Percentiles rank a stretch among this genome's conserved stretches.
These are phyloP conservation scores for Alternaria postmessia DNA, from an alignment of 2,329 filamentous ascomycete species.

Conservation along the genomic window DNA sequence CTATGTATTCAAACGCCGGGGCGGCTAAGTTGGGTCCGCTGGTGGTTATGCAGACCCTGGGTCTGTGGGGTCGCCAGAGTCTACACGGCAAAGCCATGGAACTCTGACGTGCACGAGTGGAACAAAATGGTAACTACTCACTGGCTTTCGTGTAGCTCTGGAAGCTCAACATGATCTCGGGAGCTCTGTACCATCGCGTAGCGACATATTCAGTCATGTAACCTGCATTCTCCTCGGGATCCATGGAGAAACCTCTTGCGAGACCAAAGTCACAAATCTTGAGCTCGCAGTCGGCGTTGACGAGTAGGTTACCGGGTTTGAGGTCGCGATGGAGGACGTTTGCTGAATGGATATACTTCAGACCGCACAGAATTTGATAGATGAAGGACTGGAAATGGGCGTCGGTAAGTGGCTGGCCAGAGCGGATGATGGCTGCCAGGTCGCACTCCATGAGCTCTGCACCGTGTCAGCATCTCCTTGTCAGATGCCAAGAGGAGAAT, in stretches of 20 bases:
- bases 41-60: constrained; percentile 13
- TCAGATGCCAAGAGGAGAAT: background rate
- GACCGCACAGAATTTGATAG: constrained; percentile 97
- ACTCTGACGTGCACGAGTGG: background rate
- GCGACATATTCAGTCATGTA: constrained; percentile 99
- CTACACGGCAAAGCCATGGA: constrained; percentile 4
- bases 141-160: constrained; percentile 99
- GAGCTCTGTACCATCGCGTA: constrained; percentile 97
- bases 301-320: constrained; percentile 95
- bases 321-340: constrained; percentile 97
- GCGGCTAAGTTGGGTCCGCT: constrained; percentile 9
- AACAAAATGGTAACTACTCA: constrained; percentile 7
- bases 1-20: constrained; percentile 15
- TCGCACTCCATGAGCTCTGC: constrained; percentile 99
- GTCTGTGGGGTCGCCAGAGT: background rate
- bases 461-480: constrained; percentile 29
- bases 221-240: constrained; percentile 96
- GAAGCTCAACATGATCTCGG: constrained; percentile 99
- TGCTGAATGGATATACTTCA: constrained; percentile 99
- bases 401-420: constrained; percentile 94
- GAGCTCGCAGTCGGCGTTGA: constrained; percentile 98
- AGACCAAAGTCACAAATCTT: constrained; percentile 99
- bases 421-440: constrained; percentile 95
- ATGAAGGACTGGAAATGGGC: constrained; percentile 99
- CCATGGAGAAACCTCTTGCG: constrained; percentile 93